Conservation (phyloP, 257 asterid species). For the Scutellaria barbata region DNA sequence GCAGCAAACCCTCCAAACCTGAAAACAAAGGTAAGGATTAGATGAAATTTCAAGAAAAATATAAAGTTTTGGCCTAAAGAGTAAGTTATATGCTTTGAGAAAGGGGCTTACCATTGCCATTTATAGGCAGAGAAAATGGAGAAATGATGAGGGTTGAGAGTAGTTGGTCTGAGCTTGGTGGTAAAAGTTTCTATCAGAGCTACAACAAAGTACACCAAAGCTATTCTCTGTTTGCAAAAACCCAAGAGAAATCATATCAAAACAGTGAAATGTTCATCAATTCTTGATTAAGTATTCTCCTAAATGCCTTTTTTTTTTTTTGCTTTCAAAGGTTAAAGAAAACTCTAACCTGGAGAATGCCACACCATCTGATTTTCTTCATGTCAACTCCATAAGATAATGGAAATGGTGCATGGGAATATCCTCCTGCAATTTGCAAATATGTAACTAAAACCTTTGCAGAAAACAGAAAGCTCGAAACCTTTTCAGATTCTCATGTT, state of each 20-base stretch:
- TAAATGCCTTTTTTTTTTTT: not conserved
- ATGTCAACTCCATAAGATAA: slow-evolving; percentile 73
- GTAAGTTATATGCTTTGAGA: not conserved
- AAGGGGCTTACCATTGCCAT: slow-evolving; percentile 77
- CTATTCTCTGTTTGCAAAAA: slow-evolving; percentile 70
- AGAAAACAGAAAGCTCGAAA: not conserved
- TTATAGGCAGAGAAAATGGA: slow-evolving; percentile 78
- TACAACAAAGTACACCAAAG: slow-evolving; percentile 78
- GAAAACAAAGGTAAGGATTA: not conserved
- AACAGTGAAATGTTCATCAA: not conserved
- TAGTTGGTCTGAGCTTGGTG: slow-evolving; percentile 66
- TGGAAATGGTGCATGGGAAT: slow-evolving; percentile 81
- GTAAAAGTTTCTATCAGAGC: slow-evolving; percentile 77
- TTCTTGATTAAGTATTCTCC: not conserved
- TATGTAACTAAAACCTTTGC: not conserved
- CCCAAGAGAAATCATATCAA: not conserved
- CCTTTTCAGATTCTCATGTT: no score
- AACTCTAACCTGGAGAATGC: slow-evolving; percentile 73
- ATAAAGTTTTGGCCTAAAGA: not conserved
- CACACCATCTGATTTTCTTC: slow-evolving; percentile 82
- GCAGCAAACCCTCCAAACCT: slow-evolving; percentile 80
- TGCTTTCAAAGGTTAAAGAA: not conserved
- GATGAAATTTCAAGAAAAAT: not conserved
- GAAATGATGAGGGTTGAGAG: slow-evolving; percentile 47
- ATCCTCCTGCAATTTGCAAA: slow-evolving; percentile 63